Percentiles rank a stretch among this genome's conserved stretches.
Conservation (phyloP, 177 flowering plant species). For the Telopea speciosissima region DNA sequence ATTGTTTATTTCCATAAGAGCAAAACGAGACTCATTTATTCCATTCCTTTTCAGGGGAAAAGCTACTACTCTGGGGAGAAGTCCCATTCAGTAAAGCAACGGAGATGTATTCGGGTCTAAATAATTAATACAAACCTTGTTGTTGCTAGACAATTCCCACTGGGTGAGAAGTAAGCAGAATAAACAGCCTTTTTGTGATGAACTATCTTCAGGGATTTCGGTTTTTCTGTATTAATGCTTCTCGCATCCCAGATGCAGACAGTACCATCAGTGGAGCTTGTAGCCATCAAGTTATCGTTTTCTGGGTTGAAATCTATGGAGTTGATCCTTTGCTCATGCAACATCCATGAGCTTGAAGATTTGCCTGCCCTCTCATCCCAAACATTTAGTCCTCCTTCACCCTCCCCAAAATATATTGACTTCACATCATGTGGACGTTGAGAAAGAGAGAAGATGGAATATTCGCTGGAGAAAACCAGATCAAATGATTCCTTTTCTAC, state of each 20-base stretch:
- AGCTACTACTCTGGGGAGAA: not conserved
- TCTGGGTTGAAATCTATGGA: constrained; percentile 60
- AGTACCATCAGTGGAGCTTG: constrained; percentile 83
- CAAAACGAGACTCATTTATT: not conserved
- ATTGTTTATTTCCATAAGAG: not conserved
- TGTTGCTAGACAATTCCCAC: constrained; percentile 71
- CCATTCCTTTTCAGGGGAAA: not conserved
- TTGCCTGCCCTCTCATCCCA: constrained; percentile 64
- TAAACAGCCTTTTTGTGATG: constrained; percentile 54
- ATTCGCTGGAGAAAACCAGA: constrained; percentile 41
- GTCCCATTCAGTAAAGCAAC: not conserved
- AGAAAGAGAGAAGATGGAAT: constrained; percentile 52
- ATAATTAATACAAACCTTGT: constrained; percentile 48
- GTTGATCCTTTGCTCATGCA: constrained; percentile 70
- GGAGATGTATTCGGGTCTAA: not conserved
- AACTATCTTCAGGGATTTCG: constrained; percentile 34
- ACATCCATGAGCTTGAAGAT: constrained; percentile 29
- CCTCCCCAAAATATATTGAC: constrained; percentile 64
- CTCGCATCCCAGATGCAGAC: constrained; percentile 94
- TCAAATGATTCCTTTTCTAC: constrained; percentile 68
- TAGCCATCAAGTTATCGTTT: constrained; percentile 60
- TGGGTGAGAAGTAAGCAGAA: constrained; percentile 92
- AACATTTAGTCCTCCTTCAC: constrained; percentile 40
- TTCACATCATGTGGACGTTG: constrained; percentile 39
- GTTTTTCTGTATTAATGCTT: constrained; percentile 23